A percentile compares a stretch with the other conserved stretches of the same genome.
Evolutionary conservation across 2,329 filamentous ascomycete genomes (phyloP).

Genomic region (Magnaporthiopsis incrustans): DNA sequence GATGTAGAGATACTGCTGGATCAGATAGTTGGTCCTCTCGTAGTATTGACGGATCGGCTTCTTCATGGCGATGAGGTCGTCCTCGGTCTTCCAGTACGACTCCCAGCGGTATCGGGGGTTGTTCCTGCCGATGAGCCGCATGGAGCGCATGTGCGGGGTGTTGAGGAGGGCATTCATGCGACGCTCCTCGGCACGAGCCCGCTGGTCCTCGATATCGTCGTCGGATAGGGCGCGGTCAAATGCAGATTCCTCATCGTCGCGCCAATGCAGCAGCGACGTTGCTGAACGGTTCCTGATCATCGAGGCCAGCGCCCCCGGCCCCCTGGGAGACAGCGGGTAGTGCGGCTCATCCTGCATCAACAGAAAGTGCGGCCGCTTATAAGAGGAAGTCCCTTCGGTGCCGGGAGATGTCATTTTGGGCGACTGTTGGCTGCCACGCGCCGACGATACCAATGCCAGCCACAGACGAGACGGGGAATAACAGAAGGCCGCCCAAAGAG

Average conservation of each 20-base stretch:
- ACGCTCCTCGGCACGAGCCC: slow-evolving; percentile 44
- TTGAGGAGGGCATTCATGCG: slow-evolving; percentile 51
- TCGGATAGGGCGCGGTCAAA: slow-evolving; percentile 3
- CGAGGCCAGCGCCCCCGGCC: slow-evolving; percentile 24
- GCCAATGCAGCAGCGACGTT: slow-evolving; percentile 12
- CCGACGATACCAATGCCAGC: background rate
- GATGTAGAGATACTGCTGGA: slow-evolving; percentile 91
- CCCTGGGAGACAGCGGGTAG: slow-evolving; percentile 41
- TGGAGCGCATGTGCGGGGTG: slow-evolving; percentile 69
- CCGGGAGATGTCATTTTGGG: slow-evolving; percentile 17
- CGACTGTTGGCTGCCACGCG: background rate
- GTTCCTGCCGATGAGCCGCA: slow-evolving; percentile 79
- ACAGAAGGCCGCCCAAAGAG: background rate
- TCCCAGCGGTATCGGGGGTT: slow-evolving; percentile 85
- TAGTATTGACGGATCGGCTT: slow-evolving; percentile 72
- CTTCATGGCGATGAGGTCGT: slow-evolving; percentile 62
- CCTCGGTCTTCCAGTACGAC: slow-evolving; percentile 75
- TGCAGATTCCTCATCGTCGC: slow-evolving; percentile 16
- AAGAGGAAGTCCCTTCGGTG: slow-evolving; percentile 12
- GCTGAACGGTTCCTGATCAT: slow-evolving; percentile 35
- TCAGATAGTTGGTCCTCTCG: slow-evolving; percentile 76
- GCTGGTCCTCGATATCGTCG: slow-evolving; percentile 30
- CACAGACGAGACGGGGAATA: background rate
- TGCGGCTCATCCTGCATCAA: slow-evolving; percentile 39
- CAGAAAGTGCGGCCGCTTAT: slow-evolving; percentile 20